These are phyloP conservation scores for Trichophyton mentagrophytes DNA, from an alignment of 2,329 filamentous ascomycete species.

Conservation along the genomic window DNA sequence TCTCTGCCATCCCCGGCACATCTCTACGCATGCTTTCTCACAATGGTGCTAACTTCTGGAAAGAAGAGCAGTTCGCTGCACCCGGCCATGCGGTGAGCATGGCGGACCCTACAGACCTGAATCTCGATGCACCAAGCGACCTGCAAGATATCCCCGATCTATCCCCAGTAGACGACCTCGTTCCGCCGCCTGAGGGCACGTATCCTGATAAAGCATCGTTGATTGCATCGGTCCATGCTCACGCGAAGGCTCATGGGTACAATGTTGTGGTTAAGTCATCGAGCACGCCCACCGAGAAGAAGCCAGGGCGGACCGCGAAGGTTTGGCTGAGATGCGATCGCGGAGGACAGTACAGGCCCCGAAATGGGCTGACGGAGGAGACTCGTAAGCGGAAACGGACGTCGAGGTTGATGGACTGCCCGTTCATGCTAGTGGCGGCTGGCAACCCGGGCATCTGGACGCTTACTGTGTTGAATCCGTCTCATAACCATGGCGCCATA, in stretches of 20 bases:
- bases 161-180: constrained; percentile 25
- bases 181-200: constrained; percentile 32
- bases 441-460: constrained; percentile 34
- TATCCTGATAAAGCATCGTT: constrained; percentile 32
- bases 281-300: constrained; percentile 34
- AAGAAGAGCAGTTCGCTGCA: constrained; percentile 3
- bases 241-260: constrained; percentile 33
- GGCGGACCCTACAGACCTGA: constrained; percentile 32
- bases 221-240: constrained; percentile 29
- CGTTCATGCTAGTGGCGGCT: constrained; percentile 33
- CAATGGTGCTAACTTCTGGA: constrained; percentile 5
- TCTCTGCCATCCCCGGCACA: background rate
- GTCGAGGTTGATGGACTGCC: constrained; percentile 34
- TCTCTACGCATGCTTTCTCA: background rate
- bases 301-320: constrained; percentile 33
- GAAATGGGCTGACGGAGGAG: constrained; percentile 34
- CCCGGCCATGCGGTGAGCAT: constrained; percentile 19
- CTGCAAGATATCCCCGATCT: constrained; percentile 34
- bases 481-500: constrained; percentile 33
- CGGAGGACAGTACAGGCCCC: constrained; percentile 33
- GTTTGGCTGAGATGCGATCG: constrained; percentile 35
- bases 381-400: constrained; percentile 33
- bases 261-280: constrained; percentile 37
- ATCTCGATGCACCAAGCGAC: constrained; percentile 34
- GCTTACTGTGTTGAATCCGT: constrained; percentile 30